Base-by-base conservation (phyloP, 495 filamentous ascomycete species). In the Diplogelasinospora grovesii region DNA sequence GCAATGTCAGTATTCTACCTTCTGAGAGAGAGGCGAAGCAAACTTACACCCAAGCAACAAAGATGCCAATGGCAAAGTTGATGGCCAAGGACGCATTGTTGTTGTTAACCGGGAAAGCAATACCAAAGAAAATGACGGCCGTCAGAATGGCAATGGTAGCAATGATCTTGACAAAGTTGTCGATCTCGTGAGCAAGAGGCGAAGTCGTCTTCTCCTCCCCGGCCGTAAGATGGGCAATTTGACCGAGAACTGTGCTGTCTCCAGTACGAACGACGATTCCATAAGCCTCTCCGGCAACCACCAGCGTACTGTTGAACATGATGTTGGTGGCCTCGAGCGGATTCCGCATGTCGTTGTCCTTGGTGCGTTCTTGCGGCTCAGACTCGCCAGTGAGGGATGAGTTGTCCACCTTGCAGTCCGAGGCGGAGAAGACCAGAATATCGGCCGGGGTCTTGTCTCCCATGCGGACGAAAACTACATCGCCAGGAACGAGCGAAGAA, bases 361-460 rank as follows among this genome's bases (percentile, higher is more conserved):
- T 52, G 0, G 26, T 45, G 1, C 53, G 32, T 15, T 46, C 43
- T n/a, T 46, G 40, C 18, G 48, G 39, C 30, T 51, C 48, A 2
- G 79, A 76, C 56, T 83, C 81, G 8, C 78, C 79, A 8, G 77
- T 83, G 41, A 82, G 22, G 18, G 44, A 45, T 1, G 44, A 45
- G n/a, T 42, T 48, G 29, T 82, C 79, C 47, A 71, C 77, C 31
- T 79, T 74, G 35, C 76, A 69, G 54, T 83, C 82, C 70, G 81
- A 78, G 13, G 73, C 71, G 29, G 82, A 78, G 38, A 80, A 72
- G 7, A 84, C 43, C 22, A 70, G 54, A 4, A 74, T 36, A 54
- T 85, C 81, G 11, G 81, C 81, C 8, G 81, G 81, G 1, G 83
- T 71, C 9, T 77, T 81, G 57, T 85, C 81, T 8, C 81, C 81